Percentiles rank a stretch among this genome's conserved stretches.
Conservation (phyloP, 306 rosid genomes). For the Pterocarpus santalinus region DNA sequence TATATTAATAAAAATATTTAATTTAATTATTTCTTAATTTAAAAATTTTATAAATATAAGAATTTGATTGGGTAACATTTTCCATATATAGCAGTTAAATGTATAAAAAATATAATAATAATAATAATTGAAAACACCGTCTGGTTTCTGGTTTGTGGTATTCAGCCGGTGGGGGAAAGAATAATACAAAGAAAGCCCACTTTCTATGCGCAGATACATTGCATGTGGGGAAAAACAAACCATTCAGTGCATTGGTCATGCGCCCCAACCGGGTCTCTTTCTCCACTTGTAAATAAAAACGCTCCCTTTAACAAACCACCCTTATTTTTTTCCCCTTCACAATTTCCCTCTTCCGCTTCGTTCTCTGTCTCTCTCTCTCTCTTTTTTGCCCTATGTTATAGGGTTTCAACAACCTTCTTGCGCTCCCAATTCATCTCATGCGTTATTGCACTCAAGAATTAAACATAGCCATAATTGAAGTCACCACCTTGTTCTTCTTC, state of each 20-base stretch:
- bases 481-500: conserved; percentile 49
- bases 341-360: background rate
- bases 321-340: conserved; percentile 11
- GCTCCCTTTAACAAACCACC: conserved; percentile 11
- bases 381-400: conserved; percentile 83
- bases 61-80: too few relatives aligned
- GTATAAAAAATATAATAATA: background rate
- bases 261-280: conserved; percentile 43
- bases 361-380: background rate
- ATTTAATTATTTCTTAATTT: too few relatives aligned
- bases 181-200: conserved; percentile 68
- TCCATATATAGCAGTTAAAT: too few relatives aligned
- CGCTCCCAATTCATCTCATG: conserved; percentile 53
- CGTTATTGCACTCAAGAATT: conserved; percentile 48
- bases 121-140: background rate
- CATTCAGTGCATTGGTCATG: conserved; percentile 59
- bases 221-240: conserved; percentile 61
- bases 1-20: too few relatives aligned
- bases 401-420: conserved; percentile 55
- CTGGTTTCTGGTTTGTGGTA: conserved; percentile 54
- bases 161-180: conserved; percentile 64
- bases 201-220: conserved; percentile 71
- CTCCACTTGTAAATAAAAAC: conserved; percentile 55
- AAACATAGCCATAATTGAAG: conserved; percentile 6
- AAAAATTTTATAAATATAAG: too few relatives aligned